Percentiles rank a stretch among this genome's conserved stretches.
Conservation (phyloP, 2,329 filamentous ascomycete genomes). For the Exophiala bonariae region DNA sequence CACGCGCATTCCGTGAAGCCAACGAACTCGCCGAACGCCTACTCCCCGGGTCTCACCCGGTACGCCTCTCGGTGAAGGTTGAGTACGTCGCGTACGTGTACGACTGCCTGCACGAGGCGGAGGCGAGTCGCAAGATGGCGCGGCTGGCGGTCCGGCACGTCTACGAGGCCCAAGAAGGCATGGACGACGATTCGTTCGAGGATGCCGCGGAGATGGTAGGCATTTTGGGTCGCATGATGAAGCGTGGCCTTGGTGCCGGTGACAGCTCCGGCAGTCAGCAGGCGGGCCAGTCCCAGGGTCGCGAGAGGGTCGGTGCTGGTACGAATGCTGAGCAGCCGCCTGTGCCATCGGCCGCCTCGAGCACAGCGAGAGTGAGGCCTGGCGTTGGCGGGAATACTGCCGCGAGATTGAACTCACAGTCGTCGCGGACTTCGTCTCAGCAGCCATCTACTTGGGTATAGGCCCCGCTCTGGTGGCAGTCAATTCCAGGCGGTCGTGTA, state of each 20-base stretch:
- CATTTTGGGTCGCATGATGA: constrained; percentile 85
- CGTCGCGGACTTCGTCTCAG: too few relatives aligned
- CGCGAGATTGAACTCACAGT: too few relatives aligned
- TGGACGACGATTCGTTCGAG: constrained; percentile 93
- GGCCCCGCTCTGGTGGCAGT: too few relatives aligned
- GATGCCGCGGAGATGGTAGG: constrained; percentile 88
- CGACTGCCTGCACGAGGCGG: constrained; percentile 83
- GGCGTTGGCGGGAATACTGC: too few relatives aligned
- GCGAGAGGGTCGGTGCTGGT: too few relatives aligned
- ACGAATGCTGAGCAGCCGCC: too few relatives aligned
- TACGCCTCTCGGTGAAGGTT: constrained; percentile 84
- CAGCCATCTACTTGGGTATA: too few relatives aligned
- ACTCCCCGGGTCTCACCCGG: constrained; percentile 83
- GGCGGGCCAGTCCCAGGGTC: not conserved
- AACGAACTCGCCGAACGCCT: constrained; percentile 70
- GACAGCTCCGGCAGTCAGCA: constrained; percentile 22
- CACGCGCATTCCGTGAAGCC: constrained; percentile 77
- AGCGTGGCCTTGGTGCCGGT: constrained; percentile 58
- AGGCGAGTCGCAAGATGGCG: constrained; percentile 73
- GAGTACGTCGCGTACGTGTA: constrained; percentile 93
- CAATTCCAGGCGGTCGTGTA: too few relatives aligned
- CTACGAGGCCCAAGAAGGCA: constrained; percentile 84
- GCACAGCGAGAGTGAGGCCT: too few relatives aligned
- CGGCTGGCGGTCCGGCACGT: constrained; percentile 84
- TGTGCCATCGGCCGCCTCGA: too few relatives aligned